Evolutionary conservation across 148 eudicot genomes (phyloP), one percentile per base, ranked within the genome.

Genomic region (Rhododendron mucronatum): DNA sequence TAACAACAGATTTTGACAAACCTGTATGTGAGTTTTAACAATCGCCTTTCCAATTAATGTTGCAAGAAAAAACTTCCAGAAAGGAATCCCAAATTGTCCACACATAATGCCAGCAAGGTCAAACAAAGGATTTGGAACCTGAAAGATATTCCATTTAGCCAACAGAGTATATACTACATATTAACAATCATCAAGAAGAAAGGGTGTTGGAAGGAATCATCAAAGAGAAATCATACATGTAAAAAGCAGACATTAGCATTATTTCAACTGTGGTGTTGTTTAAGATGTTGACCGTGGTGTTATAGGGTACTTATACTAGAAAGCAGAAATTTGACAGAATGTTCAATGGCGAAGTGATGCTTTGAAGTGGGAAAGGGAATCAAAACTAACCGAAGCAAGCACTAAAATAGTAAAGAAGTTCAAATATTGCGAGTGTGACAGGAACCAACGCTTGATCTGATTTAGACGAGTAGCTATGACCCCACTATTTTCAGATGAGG

Each of bases 21-120:
- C 98, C 98, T 97, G 99, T 84, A 97, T 95, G 90, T 95, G 98
- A 39, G 99, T 94, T 93, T 97, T 97, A 77, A 97, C 85, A 35
- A 97, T 87, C 55, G 99, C 99, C 90, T 97, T 97, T 87, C 99
- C 99, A 28, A 97, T 53, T 83, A 94, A 78, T 5, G 98, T 97
- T 78, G 99, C 98, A 84, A 94, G 86, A 88, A 97, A 95, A 89
- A 97, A 97, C 87, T 97, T 85, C 99, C 99, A 97, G 83, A 97
- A 97, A 44, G 99, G 93, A 87, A 97, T 90, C 71, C 98, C 99
- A 79, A 95, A 96, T 89, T 97, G 99, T 83, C 99, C 99, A 59
- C 98, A 97, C 98, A 97, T 91, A 84, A 97, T 95, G 85, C 99
- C 99, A 82, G 99, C 99, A 61, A 97, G 98, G 89, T 97, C 99